A percentile compares a stretch with the other conserved stretches of the same genome.
Evolutionary conservation across 192 early-diverging fungal genomes (phyloP).

Genomic region (Coemansia sp.): DNA sequence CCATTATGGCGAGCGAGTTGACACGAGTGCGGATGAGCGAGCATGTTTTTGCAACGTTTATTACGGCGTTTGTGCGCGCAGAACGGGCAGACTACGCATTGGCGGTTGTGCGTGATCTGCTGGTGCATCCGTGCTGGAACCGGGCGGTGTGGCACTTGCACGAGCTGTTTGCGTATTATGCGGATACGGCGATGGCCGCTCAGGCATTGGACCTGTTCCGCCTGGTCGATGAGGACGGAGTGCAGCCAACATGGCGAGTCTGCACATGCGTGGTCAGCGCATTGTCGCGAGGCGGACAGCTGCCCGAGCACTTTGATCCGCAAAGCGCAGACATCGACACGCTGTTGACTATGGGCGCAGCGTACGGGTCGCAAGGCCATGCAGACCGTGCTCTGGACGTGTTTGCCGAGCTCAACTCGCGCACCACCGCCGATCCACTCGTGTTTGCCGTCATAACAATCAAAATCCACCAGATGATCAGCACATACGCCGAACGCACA

Average conservation of each 20-base stretch:
- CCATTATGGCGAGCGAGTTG: constrained; percentile 10
- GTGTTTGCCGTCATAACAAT: constrained; percentile 16
- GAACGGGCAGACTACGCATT: constrained; percentile 26
- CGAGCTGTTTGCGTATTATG: constrained; percentile 24
- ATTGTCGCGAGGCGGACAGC: constrained; percentile 7
- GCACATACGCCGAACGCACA: neutral
- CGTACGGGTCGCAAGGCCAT: neutral
- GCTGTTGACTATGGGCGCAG: constrained; percentile 6
- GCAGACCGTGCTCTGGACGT: constrained; percentile 11
- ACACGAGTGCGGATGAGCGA: constrained; percentile 13
- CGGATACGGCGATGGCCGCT: constrained; percentile 12
- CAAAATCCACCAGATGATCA: constrained; percentile 18
- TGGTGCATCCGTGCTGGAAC: constrained; percentile 19
- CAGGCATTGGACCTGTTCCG: constrained; percentile 26
- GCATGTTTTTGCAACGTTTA: constrained; percentile 41
- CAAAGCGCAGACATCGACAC: neutral
- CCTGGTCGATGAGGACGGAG: constrained; percentile 7
- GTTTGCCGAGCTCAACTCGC: constrained; percentile 11
- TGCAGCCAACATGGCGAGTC: constrained; percentile 22
- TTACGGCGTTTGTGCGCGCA: constrained; percentile 30
- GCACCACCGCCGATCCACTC: constrained; percentile 6
- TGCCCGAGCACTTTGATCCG: neutral
- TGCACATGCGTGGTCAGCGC: constrained; percentile 22
- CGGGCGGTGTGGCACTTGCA: constrained; percentile 5
- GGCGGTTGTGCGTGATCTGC: constrained; percentile 17